Base-by-base conservation (phyloP, 2,329 filamentous ascomycete species). In the Aspergillus transmontanensis region DNA sequence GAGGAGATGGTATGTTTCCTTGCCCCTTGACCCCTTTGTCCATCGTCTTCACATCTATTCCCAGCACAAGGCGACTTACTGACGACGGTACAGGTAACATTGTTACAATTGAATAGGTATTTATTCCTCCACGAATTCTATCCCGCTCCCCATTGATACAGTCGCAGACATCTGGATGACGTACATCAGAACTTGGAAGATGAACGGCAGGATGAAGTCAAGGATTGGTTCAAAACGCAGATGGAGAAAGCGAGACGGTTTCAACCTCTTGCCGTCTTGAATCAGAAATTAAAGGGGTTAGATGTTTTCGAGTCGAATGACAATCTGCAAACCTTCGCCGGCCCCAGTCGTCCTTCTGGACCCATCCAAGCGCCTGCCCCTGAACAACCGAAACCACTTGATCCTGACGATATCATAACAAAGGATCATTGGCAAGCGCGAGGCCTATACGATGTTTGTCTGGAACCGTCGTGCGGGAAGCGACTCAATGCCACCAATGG, bases 291-390 rank as follows among this genome's bases (percentile, higher is more conserved):
- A 26, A 93, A 95, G 64, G 93, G 93, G 11, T 84, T 97, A 50
- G 94, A 97, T 60, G 93, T 96, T 16, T 97, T 97, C 77, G 94
- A 97, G 75, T 93, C 93, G 36, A 97, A 97, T 81, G 91, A 94
- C 70, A 87, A 89, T 19, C 78, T 81, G 5, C 77, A 81, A 34
- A 72, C 81, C 36, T 76, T 74, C 58, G 69, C 77, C 23, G 64
- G 76, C 45, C 71, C 80, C 39, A 78, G 75, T 64, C 78, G 73
- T 43, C 70, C 70, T 58, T 68, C 69, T 30, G 67, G 66, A 21
- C 68, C 67, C 30, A 61, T 70, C 6, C 70, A 73, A 30, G 65
- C 68, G 26, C 63, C 67, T 60, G 46, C 67, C 14, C 71, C 78
- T 9, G 76, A 82, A 51, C 63, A 79, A 41, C 77, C 73, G 39